Evolutionary conservation across 2,329 filamentous ascomycete genomes (phyloP).

Genomic region (Neocatenulostroma microsporum): DNA sequence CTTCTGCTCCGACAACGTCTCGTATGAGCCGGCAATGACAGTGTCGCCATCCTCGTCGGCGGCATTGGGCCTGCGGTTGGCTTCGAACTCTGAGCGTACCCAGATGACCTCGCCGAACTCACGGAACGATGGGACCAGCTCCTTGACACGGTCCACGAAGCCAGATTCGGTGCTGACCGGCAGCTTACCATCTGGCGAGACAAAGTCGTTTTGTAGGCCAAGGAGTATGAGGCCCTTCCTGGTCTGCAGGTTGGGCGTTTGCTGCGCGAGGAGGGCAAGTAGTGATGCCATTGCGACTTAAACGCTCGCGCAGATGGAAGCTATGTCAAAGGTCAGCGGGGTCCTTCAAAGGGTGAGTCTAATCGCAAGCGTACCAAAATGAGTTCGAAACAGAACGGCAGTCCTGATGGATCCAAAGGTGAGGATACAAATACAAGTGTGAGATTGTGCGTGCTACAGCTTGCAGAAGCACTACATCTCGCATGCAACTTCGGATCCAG

Average conservation of each 20-base stretch:
- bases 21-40: slow-evolving; percentile 17
- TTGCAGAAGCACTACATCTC: neutral
- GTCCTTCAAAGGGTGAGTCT: neutral
- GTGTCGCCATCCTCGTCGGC: slow-evolving; percentile 17
- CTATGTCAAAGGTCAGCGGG: neutral
- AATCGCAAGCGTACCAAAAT: neutral
- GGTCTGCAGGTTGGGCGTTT: slow-evolving; percentile 47
- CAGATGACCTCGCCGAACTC: slow-evolving; percentile 68
- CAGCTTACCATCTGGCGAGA: slow-evolving; percentile 58
- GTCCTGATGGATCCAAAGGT: too few species aligned
- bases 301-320: neutral
- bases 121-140: slow-evolving; percentile 66
- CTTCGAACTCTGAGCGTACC: slow-evolving; percentile 66
- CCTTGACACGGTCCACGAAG: slow-evolving; percentile 59
- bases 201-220: slow-evolving; percentile 87
- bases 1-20: neutral
- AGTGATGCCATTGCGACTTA: slow-evolving; percentile 27
- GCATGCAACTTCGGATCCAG: neutral
- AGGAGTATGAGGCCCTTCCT: slow-evolving; percentile 69
- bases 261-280: slow-evolving; percentile 38
- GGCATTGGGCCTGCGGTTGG: slow-evolving; percentile 14
- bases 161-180: slow-evolving; percentile 54
- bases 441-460: neutral
- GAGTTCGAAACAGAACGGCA: neutral
- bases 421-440: too few species aligned